These are phyloP conservation scores for Podila verticillata DNA, from an alignment of 192 early-diverging fungal species.

Conservation along the genomic window DNA sequence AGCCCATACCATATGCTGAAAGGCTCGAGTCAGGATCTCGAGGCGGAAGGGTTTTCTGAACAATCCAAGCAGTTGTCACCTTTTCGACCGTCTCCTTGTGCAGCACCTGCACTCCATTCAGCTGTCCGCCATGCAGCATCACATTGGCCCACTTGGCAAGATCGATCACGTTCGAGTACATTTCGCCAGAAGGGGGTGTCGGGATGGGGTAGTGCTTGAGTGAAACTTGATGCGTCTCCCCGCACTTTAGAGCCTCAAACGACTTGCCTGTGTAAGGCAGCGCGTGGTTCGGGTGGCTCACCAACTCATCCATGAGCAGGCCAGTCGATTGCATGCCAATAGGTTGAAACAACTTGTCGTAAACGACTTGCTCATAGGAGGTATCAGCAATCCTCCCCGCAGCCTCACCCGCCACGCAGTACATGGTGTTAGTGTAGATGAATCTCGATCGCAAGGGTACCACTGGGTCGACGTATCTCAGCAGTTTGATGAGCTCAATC, in stretches of 20 bases:
- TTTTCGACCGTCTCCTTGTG: conserved; percentile 13
- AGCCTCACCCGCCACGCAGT: conserved; percentile 11
- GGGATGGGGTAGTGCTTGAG: conserved; percentile 15
- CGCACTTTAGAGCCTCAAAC: conserved; percentile 12
- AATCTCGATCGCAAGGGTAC: conserved; percentile 14
- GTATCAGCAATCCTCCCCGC: conserved; percentile 12
- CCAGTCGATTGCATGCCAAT: conserved; percentile 8
- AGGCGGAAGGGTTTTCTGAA: conserved; percentile 6
- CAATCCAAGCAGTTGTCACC: conserved; percentile 12
- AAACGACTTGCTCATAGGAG: conserved; percentile 11
- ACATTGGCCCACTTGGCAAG: conserved; percentile 22
- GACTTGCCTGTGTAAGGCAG: conserved; percentile 12
- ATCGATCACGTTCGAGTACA: conserved; percentile 20
- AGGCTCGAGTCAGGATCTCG: conserved; percentile 7
- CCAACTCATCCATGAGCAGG: neutral
- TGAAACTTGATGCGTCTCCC: conserved; percentile 10
- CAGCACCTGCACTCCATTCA: conserved; percentile 14
- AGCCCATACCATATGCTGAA: conserved; percentile 19
- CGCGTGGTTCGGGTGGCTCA: conserved; percentile 12
- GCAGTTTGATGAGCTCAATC: conserved; percentile 15
- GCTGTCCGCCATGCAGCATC: conserved; percentile 12
- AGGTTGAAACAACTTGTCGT: conserved; percentile 14
- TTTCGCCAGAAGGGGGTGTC: conserved; percentile 9
- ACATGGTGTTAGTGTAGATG: conserved; percentile 13
- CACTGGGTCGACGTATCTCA: conserved; percentile 15